These are phyloP conservation scores for Kodamaea fungicola DNA, from an alignment of 1,139 yeast genomes.

Conservation along the genomic window DNA sequence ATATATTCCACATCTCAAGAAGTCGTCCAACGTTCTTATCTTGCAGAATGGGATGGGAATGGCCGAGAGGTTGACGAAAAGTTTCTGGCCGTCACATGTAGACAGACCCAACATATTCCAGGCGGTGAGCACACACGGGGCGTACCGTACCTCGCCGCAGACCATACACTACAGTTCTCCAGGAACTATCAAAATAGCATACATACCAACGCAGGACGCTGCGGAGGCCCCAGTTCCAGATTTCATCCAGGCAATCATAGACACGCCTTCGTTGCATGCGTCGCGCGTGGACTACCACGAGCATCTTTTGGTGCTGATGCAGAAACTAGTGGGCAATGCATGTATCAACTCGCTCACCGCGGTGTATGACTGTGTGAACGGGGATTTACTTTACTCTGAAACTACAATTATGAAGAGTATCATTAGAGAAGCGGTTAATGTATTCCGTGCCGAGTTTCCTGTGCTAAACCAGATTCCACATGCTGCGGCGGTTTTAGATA, in stretches of 20 bases:
- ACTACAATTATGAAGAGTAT: slow-evolving; percentile 35
- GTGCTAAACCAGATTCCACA: slow-evolving; percentile 29
- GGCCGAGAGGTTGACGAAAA: slow-evolving; percentile 47
- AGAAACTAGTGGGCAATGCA: slow-evolving; percentile 71
- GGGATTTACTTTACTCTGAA: slow-evolving; percentile 50
- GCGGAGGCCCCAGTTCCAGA: slow-evolving; percentile 17
- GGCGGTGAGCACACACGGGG: slow-evolving; percentile 85
- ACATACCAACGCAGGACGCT: slow-evolving; percentile 15
- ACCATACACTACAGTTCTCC: slow-evolving; percentile 63
- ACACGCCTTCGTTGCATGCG: slow-evolving; percentile 37
- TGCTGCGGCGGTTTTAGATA: slow-evolving; percentile 35
- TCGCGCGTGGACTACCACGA: slow-evolving; percentile 48
- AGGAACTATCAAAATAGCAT: slow-evolving; percentile 56
- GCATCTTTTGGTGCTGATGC: slow-evolving; percentile 61
- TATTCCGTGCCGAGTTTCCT: slow-evolving; percentile 37
- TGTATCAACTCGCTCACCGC: slow-evolving; percentile 77
- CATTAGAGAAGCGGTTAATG: slow-evolving; percentile 45
- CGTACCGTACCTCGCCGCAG: slow-evolving; percentile 43
- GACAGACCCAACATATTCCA: slow-evolving; percentile 58
- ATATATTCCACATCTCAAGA: slow-evolving; percentile 36
- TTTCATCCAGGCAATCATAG: slow-evolving; percentile 29
- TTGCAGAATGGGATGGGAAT: slow-evolving; percentile 80
- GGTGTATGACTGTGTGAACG: slow-evolving; percentile 66
- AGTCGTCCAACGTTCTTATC: slow-evolving; percentile 55
- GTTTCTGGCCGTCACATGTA: slow-evolving; percentile 50